Base-by-base conservation (phyloP, 768 basidiomycete genomes). In the Suillus subluteus region DNA sequence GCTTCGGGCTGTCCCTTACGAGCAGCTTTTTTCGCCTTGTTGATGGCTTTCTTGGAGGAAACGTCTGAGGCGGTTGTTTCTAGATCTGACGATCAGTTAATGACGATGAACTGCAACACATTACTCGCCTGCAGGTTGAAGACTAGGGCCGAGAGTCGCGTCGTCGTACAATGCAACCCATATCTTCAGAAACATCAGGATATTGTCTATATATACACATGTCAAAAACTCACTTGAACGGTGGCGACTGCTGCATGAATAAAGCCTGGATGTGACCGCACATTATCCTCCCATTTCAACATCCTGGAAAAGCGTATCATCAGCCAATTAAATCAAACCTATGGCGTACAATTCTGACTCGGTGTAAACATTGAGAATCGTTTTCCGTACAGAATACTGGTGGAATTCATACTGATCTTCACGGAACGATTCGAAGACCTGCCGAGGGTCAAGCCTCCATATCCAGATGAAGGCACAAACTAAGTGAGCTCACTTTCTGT, bases 321-420 rank as follows among this genome's bases (percentile, higher is more conserved):
- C 30, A 72, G 64, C 43, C 62, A 48, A 63, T 16, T 41, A 67
- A 30, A 58, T n/a, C 46, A 68, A 37, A 54, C 65, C 30, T 58
- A 9, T 41, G 8, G 35, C 3, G 58, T 52, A 40, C 46, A 18
- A 37, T 11, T 81, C 91, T 67, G 71, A 98, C 97, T 88, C 87
- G 63, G 92, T 67, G 75, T 99, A 99, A 15, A 94, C 87, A 63
- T 89, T 91, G 41, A 99, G 79, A 9, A 92, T 97, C 72, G 90
- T 92, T 71, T 93, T 95, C 63, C 98, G 89, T 70, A 98, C 70
- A 70, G 94, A 94, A 77, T 98, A 99, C 8, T 91, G 88, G 76
- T 99, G 98, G 84, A 99, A 99, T 77, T 99, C 98, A 71, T 91
- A 98, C 78, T 99, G 96, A 73, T 98, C 96, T 70, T 98, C 95